Percentiles rank a stretch among this genome's conserved stretches.
phyloP scores from a whole-genome alignment of 371 early-diverging fungal genomes.

The Mucor saturninus region DNA sequence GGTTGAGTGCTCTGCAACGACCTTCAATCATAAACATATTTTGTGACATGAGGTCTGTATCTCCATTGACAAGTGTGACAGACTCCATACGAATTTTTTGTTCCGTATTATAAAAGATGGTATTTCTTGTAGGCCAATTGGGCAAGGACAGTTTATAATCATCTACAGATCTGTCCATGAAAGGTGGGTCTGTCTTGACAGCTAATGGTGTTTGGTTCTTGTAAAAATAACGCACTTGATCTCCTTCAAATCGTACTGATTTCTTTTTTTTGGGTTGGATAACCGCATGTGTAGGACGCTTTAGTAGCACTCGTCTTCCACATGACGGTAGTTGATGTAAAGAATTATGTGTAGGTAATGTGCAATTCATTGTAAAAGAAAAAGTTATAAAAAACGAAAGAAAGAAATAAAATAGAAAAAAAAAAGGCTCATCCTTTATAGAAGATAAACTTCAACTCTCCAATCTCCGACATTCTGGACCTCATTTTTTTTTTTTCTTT shows the following conservation, averaged over 20 bases:
- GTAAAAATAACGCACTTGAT: constrained; percentile 29
- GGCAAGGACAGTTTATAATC: constrained; percentile 19
- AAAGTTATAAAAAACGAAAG: neutral
- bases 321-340: constrained; percentile 11
- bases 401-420: neutral
- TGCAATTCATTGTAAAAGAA: constrained; percentile 12
- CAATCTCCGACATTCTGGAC: constrained; percentile 12
- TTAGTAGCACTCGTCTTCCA: constrained; percentile 24
- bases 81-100: constrained; percentile 43
- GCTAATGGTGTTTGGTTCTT: constrained; percentile 46
- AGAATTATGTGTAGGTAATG: constrained; percentile 6
- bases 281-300: constrained; percentile 22
- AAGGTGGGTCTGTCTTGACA: constrained; percentile 46
- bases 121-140: constrained; percentile 25
- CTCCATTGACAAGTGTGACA: constrained; percentile 38
- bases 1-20: constrained; percentile 72
- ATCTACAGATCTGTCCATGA: constrained; percentile 18
- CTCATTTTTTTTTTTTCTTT: neutral
- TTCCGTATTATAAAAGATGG: constrained; percentile 10
- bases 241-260: constrained; percentile 34
- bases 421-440: neutral
- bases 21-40: constrained; percentile 52
- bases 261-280: constrained; percentile 28
- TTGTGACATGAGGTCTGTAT: constrained; percentile 12
- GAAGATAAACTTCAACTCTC: neutral